Evolutionary conservation across 148 eudicot species (phyloP).

Genomic region (Persicaria tinctoria): DNA sequence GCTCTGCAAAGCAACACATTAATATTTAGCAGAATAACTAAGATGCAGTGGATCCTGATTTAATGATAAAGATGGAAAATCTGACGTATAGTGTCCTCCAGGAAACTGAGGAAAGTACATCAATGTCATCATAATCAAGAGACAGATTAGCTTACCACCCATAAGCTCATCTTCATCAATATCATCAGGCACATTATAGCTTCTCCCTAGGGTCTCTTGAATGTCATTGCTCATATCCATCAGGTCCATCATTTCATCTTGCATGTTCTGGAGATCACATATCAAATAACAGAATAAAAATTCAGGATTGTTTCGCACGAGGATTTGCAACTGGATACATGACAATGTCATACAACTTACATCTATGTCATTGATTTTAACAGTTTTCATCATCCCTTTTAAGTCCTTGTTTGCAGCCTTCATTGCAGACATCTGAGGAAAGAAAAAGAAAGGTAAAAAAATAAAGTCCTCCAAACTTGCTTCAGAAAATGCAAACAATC

Average conservation of each 20-base stretch:
- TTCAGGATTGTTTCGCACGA: slow-evolving; percentile 7
- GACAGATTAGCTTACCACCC: slow-evolving; percentile 56
- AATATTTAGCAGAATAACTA: neutral
- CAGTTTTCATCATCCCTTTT: slow-evolving; percentile 99
- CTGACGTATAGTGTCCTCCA: neutral
- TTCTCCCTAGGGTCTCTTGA: slow-evolving; percentile 92
- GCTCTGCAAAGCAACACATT: slow-evolving; percentile 41
- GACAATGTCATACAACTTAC: slow-evolving; percentile 31
- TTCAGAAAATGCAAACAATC: neutral
- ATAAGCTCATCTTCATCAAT: slow-evolving; percentile 91
- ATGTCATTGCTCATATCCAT: slow-evolving; percentile 93
- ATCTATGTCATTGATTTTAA: slow-evolving; percentile 87
- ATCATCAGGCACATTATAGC: slow-evolving; percentile 91
- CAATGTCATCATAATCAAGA: neutral
- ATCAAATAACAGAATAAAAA: neutral
- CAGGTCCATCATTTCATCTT: slow-evolving; percentile 98
- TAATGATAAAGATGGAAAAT: neutral
- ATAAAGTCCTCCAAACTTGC: neutral
- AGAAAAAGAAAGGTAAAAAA: slow-evolving; percentile 8
- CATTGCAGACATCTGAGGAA: slow-evolving; percentile 76
- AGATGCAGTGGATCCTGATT: no score
- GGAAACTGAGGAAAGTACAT: neutral
- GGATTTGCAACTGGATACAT: slow-evolving; percentile 1
- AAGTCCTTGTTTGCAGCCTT: slow-evolving; percentile 91
- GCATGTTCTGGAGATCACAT: slow-evolving; percentile 49